Evolutionary conservation across 2,329 filamentous ascomycete genomes (phyloP), one percentile per base, ranked within the genome.

Genomic region (Xylaria polymorpha): DNA sequence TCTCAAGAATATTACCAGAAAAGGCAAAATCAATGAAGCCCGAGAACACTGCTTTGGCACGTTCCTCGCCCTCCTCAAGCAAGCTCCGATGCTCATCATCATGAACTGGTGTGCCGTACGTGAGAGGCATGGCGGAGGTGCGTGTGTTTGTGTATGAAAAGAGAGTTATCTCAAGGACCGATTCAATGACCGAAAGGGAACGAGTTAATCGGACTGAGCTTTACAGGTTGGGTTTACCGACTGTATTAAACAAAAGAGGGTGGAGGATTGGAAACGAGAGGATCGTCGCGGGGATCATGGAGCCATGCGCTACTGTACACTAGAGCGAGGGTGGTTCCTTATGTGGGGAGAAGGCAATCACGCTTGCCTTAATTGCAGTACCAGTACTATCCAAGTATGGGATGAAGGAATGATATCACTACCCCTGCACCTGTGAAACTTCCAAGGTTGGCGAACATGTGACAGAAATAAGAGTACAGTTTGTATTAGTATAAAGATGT

Each of bases 1-100:
- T 91, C 78, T 93, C 89, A 32, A 94, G 84, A 57, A 93, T 91
- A 74, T 93, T 93, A 67, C 92, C 91, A 71, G 91, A 88, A 63
- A 92, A 86, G 0, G 90, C 91, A 79, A 93, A 94, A 77, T 92
- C 90, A 73, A 90, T 78, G 77, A 93, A 93, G 46, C 89, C 89
- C 41, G 87, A 82, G 83, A 87, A 90, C 66, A 87, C 80, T 68
- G 83, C 83, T 70, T 83, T 81, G 29, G 86, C 85, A 62, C 81
- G 81, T 63, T 82, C 79, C 70, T 84, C 81, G 66, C 86, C 81
- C 22, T 83, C 80, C 56, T 83, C 82, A 41, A 87, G 81, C 32
- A 89, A 79, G 35, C 81, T 80, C 60, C 82, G 81, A 25, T 81
- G 79, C 66, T 83, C 80, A 50, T 78, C 75, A 8, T 74, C 70